Conservation (phyloP, 2,329 filamentous ascomycete genomes). For the Aspergillus ochraceus region DNA sequence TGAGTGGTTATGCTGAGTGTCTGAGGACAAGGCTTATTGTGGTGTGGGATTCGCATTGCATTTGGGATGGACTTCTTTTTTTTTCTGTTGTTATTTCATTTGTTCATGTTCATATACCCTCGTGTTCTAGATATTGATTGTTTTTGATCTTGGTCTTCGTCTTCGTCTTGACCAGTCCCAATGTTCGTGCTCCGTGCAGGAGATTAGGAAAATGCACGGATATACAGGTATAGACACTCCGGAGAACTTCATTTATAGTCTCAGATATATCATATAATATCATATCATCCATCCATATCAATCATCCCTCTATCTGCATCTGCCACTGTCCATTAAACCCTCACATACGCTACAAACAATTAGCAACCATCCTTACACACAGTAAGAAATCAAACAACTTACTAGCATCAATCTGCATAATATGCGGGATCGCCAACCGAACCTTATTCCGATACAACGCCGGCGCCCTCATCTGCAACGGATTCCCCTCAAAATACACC, state of each 20-base stretch:
- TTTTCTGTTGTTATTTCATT: too few species aligned
- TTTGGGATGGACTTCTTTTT: too few species aligned
- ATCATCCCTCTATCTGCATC: neutral
- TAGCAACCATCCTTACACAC: constrained; percentile 6
- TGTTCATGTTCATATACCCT: neutral
- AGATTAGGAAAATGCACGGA: too few species aligned
- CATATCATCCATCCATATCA: neutral
- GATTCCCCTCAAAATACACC: constrained; percentile 96
- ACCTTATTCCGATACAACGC: constrained; percentile 94
- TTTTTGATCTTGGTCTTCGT: neutral
- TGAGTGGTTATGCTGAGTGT: constrained; percentile 11
- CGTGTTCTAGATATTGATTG: neutral
- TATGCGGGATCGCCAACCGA: constrained; percentile 77
- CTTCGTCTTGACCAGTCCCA: too few species aligned
- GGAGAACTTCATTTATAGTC: too few species aligned
- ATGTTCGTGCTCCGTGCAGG: too few species aligned
- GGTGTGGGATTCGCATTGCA: too few species aligned
- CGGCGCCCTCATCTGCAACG: constrained; percentile 75
- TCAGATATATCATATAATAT: neutral
- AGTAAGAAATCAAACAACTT: constrained; percentile 19
- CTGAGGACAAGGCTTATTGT: too few species aligned
- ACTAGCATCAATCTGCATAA: constrained; percentile 97
- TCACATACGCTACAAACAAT: constrained; percentile 30
- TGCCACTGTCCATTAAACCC: constrained; percentile 14
- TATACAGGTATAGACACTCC: neutral